These are phyloP conservation scores for Citrus trifoliata DNA, from an alignment of 345 rosid species.

Conservation along the genomic window DNA sequence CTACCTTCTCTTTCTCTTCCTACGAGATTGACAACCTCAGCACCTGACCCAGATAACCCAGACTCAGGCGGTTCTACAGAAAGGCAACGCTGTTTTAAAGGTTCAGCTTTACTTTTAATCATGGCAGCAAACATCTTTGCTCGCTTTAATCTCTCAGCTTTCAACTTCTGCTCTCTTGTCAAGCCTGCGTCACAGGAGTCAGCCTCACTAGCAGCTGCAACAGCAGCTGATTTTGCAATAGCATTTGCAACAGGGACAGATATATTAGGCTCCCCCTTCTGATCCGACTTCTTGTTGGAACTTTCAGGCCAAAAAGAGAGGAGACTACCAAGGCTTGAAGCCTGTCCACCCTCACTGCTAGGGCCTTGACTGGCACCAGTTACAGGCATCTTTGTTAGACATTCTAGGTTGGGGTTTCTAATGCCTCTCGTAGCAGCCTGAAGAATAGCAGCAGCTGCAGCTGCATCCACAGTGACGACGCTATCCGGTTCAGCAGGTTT, in stretches of 20 bases:
- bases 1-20: conserved; percentile 52
- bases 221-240: conserved; percentile 49
- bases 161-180: conserved; percentile 73
- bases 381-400: conserved; percentile 37
- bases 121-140: conserved; percentile 90
- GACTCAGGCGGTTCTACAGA: conserved; percentile 58
- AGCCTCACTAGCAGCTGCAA: conserved; percentile 57
- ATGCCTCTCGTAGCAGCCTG: conserved; percentile 90
- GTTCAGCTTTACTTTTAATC: conserved; percentile 59
- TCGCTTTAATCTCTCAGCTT: conserved; percentile 91
- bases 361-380: conserved; percentile 34
- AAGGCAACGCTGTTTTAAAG: conserved; percentile 41
- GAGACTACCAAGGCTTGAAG: conserved; percentile 14
- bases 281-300: conserved; percentile 27
- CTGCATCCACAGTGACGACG: conserved; percentile 66
- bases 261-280: conserved; percentile 23
- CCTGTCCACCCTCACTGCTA: conserved; percentile 38
- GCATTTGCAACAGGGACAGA: conserved; percentile 44
- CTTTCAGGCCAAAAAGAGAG: conserved; percentile 28
- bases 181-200: conserved; percentile 69
- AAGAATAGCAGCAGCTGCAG: conserved; percentile 89
- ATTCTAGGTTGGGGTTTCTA: conserved; percentile 61
- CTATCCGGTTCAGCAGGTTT: conserved; percentile 45
- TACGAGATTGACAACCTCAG: conserved; percentile 15
- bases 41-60: conserved; percentile 43